These are phyloP conservation scores for Didymellaceae sp. DNA, from an alignment of 2,329 filamentous ascomycete genomes.

Conservation along the genomic window DNA sequence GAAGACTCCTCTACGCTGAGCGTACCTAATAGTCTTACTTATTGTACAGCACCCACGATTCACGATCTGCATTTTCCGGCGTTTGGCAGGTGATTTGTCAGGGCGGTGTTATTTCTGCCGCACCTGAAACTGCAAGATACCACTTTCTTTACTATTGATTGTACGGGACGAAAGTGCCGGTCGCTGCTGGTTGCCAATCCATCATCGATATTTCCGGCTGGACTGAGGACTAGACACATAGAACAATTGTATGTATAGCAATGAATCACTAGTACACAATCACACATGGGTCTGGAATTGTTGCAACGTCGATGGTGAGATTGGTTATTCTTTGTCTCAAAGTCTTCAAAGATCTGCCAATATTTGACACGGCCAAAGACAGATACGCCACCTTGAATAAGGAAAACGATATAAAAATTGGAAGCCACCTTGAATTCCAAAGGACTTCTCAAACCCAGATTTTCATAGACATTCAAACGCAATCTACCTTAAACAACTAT, in stretches of 20 bases:
- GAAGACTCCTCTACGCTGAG: background rate
- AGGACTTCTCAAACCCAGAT: too few relatives aligned
- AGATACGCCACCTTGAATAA: too few relatives aligned
- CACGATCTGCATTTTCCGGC: constrained; percentile 13
- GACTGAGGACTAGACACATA: background rate
- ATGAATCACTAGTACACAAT: background rate
- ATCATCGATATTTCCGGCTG: background rate
- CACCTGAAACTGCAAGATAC: constrained; percentile 8
- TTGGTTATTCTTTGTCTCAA: too few relatives aligned
- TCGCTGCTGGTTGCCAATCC: background rate
- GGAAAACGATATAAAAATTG: too few relatives aligned
- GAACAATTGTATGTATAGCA: background rate
- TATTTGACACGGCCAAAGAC: too few relatives aligned
- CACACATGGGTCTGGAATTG: background rate
- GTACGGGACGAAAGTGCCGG: background rate
- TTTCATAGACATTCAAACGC: too few relatives aligned
- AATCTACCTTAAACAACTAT: too few relatives aligned
- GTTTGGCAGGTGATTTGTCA: constrained; percentile 6
- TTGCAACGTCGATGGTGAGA: background rate
- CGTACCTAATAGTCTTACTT: background rate
- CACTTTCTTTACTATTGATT: background rate
- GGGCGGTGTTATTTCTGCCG: background rate
- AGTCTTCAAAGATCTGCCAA: too few relatives aligned
- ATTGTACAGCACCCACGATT: constrained; percentile 3
- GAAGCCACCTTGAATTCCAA: too few relatives aligned